Conservation (phyloP, 78 protist genomes). For the Cyanophora paradoxa region DNA sequence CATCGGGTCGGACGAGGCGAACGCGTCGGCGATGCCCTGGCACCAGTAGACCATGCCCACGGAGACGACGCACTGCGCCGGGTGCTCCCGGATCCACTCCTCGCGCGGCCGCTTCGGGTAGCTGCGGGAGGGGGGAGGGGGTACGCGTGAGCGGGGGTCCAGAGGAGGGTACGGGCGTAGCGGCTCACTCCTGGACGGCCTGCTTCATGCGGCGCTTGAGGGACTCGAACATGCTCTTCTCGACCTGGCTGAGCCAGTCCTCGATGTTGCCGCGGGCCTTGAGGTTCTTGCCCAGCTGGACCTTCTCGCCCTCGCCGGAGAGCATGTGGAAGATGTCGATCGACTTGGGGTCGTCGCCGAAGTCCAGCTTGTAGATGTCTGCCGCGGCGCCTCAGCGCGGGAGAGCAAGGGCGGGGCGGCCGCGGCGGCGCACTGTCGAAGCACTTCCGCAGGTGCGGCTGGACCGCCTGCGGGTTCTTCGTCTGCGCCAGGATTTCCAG, state of each 20-base stretch:
- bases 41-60: conserved; percentile 55
- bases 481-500: conserved; percentile 69
- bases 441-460: conserved; percentile 64
- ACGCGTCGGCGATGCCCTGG: conserved; percentile 16
- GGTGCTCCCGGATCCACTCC: conserved; percentile 46
- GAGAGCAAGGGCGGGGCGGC: too few relatives aligned
- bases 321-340: conserved; percentile 41
- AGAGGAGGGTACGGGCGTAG: too few relatives aligned
- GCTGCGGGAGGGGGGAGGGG: too few relatives aligned
- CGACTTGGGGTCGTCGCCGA: conserved; percentile 15
- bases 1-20: too few relatives aligned
- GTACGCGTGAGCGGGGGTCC: too few relatives aligned
- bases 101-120: conserved; percentile 11
- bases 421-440: too few relatives aligned
- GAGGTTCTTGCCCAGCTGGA: conserved; percentile 35
- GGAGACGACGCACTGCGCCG: conserved; percentile 45
- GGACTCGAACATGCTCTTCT: conserved; percentile 34
- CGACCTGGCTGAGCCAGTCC: conserved; percentile 57
- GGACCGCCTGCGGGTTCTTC: conserved; percentile 57
- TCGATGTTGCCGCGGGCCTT: conserved; percentile 55
- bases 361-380: conserved; percentile 33
- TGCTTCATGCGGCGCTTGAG: conserved; percentile 26
- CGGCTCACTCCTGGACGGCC: conserved; percentile 17
- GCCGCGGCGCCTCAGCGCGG: too few relatives aligned
- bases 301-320: conserved; percentile 59